Evolutionary conservation across 1,139 yeast genomes (phyloP).

Genomic region (Taphrina deformans): DNA sequence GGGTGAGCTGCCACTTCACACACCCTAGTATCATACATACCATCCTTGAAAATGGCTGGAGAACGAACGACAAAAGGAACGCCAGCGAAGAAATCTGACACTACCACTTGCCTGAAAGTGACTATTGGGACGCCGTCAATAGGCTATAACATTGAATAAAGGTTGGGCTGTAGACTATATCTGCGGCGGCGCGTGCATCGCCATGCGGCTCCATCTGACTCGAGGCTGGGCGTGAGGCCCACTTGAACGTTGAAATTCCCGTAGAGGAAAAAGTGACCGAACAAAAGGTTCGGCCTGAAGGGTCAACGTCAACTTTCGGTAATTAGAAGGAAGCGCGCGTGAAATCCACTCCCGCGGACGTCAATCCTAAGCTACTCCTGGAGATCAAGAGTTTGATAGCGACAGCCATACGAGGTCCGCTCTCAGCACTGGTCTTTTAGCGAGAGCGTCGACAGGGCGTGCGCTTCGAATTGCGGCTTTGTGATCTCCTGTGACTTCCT

Average conservation of each 20-base stretch:
- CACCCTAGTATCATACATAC: neutral
- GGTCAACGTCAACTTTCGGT: no score
- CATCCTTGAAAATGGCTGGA: slow-evolving; percentile 8
- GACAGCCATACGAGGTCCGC: no score
- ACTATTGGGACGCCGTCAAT: no score
- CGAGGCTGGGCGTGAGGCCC: neutral
- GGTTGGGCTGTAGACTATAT: neutral
- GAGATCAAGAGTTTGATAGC: neutral
- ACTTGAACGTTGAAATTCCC: neutral
- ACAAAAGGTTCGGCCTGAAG: neutral
- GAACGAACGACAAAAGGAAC: neutral
- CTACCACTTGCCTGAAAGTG: no score
- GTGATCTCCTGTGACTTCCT: neutral
- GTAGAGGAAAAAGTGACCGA: neutral
- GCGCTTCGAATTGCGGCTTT: neutral
- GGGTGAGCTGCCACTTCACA: neutral
- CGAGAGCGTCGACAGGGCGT: neutral
- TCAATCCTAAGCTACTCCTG: neutral
- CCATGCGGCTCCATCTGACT: neutral
- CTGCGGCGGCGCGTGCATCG: neutral
- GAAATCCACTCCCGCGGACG: neutral
- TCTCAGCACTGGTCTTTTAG: neutral
- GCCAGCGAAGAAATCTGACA: no score
- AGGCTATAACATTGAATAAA: no score
- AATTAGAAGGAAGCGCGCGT: neutral